Base-by-base conservation (phyloP, 2,329 filamentous ascomycete species). In the Colletotrichum karsti region DNA sequence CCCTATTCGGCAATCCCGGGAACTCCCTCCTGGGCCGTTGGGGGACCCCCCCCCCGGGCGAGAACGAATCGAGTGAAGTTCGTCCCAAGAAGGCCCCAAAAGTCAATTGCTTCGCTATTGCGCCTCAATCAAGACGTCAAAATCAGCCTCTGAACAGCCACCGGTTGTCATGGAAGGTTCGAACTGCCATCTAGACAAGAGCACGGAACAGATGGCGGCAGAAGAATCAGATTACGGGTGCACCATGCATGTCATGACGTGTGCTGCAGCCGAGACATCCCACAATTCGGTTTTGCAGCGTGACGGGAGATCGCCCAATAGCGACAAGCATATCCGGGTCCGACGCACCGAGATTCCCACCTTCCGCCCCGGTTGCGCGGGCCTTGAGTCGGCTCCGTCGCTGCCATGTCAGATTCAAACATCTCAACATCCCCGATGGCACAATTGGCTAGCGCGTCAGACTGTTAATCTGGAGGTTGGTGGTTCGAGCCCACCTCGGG, bases 1-100 rank as follows among this genome's bases (percentile, higher is more conserved):
- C 65, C 65, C 65, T 68, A 54, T 68, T 44, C 54, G 60, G 60
- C 46, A 68, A 20, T 24, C 48, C 65, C 65, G 54, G 65, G 54
- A 65, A 26, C 54, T 41, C 44, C 53, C 30, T 39, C 18, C 37
- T 42, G 41, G n/a, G n/a, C n/a, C n/a, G n/a, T n/a, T n/a, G n/a
- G n/a, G 7, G 39, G 33, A 13, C 33, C 33, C 33, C 9, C 13
- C 8, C 30, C 30, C 13, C 30, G 30, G 13, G 9, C 10, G 30
- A 8, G 30, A 35, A 35, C 6, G 30, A 35, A 41, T 15, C 7
- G 39, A n/a, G 8, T 24, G 44, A 8, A 30, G 22, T 30, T 60
- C 42, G n/a, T 54, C 33, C 46, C 57, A 41, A 20, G n/a, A 46
- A 22, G 20, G 9, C 58, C 18, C n/a, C n/a, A n/a, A 54, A 46